phyloP scores from a whole-genome alignment of 768 basidiomycete species.

The Lentinula guzmanii region DNA sequence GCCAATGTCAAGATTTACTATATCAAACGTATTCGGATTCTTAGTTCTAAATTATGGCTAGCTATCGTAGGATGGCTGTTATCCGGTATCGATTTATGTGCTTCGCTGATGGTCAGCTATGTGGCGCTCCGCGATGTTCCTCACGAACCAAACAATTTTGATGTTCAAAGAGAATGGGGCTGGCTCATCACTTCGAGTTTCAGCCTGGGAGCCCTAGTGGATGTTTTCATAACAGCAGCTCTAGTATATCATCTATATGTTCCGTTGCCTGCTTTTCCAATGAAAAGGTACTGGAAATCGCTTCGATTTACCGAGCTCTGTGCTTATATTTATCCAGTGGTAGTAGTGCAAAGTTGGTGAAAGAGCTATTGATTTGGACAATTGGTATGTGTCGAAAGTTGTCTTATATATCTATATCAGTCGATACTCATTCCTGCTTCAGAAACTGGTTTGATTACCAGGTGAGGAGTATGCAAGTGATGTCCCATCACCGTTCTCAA shows the following conservation, averaged over 20 bases:
- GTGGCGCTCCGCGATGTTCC: constrained; percentile 18
- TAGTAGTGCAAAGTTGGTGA: constrained; percentile 15
- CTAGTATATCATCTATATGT: constrained; percentile 16
- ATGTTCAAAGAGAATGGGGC: constrained; percentile 12
- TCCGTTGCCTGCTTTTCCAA: background rate
- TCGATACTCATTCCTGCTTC: background rate
- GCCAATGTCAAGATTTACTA: constrained; percentile 14
- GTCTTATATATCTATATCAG: background rate
- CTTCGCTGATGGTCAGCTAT: constrained; percentile 13
- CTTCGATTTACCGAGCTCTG: background rate
- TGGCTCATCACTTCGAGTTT: constrained; percentile 20
- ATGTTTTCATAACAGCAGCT: constrained; percentile 17
- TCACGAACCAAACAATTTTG: constrained; percentile 15
- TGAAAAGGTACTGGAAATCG: constrained; percentile 6
- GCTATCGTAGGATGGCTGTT: constrained; percentile 12
- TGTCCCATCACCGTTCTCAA: background rate
- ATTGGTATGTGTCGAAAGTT: constrained; percentile 14
- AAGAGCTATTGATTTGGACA: constrained; percentile 18
- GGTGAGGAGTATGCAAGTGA: constrained; percentile 7
- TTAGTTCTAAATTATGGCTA: constrained; percentile 13
- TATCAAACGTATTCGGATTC: constrained; percentile 16
- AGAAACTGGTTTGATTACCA: constrained; percentile 20
- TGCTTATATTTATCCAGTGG: background rate
- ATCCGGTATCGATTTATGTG: constrained; percentile 13
- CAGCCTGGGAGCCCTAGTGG: constrained; percentile 15